Evolutionary conservation across 2,329 filamentous ascomycete genomes (phyloP), one percentile per base, ranked within the genome.

Genomic region (Fusarium compactum): DNA sequence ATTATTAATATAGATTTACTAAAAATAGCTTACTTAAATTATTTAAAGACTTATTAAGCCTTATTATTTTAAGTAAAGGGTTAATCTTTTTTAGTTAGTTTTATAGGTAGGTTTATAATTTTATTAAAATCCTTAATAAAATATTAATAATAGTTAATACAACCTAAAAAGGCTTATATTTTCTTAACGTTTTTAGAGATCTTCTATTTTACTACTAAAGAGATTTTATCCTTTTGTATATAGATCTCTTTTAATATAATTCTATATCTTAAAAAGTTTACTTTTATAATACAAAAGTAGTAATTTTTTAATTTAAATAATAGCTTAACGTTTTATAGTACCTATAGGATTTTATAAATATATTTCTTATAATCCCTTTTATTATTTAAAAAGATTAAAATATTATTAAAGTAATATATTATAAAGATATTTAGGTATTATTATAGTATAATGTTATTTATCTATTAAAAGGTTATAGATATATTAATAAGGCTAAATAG

Each of bases 371-470:
- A 58, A 62, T 69, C 24, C 68, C 68, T 29, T 40, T 68, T 29
- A 18, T 27, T 69, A 18, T 73, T 29, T 41, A 51, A 71, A 54
- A 71, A 72, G 54, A 75, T 71, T 25, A 75, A 27, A 29, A 73
- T 74, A 58, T 73, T 50, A 65, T 73, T 27, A 43, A 73, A 43
- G 29, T 74, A 74, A 34, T 52, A 61, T 43, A 70, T 40, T 55
- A 73, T 52, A 67, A 66, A 71, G 20, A 69, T 57, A 54, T 68
- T 53, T 5, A 73, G 22, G 22, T 73, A 65, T 48, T 70, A 34
- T n/a, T 16, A 18, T 30, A 74, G 20, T 14, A 68, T 43, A 32
- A 68, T 57, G 38, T 68, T 72, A 52, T 73, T 70, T 62, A 73
- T 71, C 16, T 24, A 18, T 43, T 76, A 59, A 40, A 76, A 76